Conservation (phyloP, 805 yeast species). For the Debaryomyces maramus region DNA sequence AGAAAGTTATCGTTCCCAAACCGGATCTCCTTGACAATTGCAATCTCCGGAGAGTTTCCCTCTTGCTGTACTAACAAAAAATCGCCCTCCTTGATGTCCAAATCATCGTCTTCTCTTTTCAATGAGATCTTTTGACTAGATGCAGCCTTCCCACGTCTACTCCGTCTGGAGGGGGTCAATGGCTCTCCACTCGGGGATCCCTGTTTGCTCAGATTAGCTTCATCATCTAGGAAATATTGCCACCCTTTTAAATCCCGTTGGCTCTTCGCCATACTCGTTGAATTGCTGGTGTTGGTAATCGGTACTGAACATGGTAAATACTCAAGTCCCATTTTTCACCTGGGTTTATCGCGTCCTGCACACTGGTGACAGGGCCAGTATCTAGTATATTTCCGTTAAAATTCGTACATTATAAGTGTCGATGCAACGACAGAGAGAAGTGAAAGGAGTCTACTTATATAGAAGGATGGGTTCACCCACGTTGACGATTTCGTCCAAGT, state of each 20-base stretch:
- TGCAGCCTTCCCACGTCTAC: constrained; percentile 19
- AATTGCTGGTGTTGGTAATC: too few relatives aligned
- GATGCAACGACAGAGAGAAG: background rate
- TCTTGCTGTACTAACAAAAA: constrained; percentile 42
- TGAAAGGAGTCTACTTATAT: constrained; percentile 41
- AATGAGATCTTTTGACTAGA: constrained; percentile 23
- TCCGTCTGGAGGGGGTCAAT: constrained; percentile 15
- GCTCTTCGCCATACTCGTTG: constrained; percentile 16
- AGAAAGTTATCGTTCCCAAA: constrained; percentile 51
- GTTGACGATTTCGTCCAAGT: constrained; percentile 78
- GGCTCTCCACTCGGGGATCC: background rate
- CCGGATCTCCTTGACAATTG: constrained; percentile 50
- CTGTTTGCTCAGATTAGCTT: background rate
- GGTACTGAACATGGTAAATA: too few relatives aligned
- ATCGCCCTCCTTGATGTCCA: constrained; percentile 55
- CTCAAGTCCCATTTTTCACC: background rate
- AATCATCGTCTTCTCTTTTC: constrained; percentile 45
- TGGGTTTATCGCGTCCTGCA: background rate
- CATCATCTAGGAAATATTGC: constrained; percentile 23
- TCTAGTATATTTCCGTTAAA: too few relatives aligned
- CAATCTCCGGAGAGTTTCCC: constrained; percentile 36
- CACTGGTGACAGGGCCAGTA: background rate
- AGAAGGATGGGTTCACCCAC: constrained; percentile 91
- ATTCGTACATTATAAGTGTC: background rate
- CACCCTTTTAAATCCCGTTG: constrained; percentile 34